Base-by-base conservation (phyloP, 352 stramenopile species). In the Pythium vanterpoolii region DNA sequence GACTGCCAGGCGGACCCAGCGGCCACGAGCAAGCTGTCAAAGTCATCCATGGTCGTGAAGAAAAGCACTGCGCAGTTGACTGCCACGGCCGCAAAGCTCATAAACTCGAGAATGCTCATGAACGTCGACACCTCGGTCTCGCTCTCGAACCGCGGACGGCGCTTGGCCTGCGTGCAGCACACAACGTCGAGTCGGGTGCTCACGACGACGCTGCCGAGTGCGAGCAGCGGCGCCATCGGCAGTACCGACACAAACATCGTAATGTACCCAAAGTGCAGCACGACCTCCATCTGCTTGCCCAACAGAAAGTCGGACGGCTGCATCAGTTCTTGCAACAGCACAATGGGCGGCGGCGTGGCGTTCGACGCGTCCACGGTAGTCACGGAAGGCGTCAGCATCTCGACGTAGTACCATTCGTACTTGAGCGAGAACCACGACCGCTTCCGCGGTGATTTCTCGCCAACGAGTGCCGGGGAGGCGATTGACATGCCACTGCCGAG, bases 211-310 rank as follows among this genome's bases (percentile, higher is more conserved):
- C 81, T 90, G 26, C 94, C 42, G 42, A 96, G 73, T 23, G 89
- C 89, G 52, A 98, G 77, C 40, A 98, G 66, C 18, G 93, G 86
- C 21, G 87, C 95, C 16, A 92, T 62, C 0, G 93, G 93, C 54
- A 97, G 89, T 39, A 96, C 95, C 0, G 83, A 92, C 2, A 96
- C 89, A 70, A 98, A 98, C 71, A 98, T 87, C 31, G 91, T 98
- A 39, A 98, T 83, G 69, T 98, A 98, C 42, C 93, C 92, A 62
- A 98, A 97, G 83, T 89, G 80, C n/a, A 93, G 63, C 39, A 93
- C 71, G 11, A 85, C 59, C 54, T 93, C 83, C 74, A 90, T 89
- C 36, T 93, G 80, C 59, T 93, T 93, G 53, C 69, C 72, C 73
- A 93, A 71, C 33, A 93, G 52, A 23, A 89, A 84, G 48, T 88